Evolutionary conservation across 257 asterid genomes (phyloP).

Genomic region (Solanum medicagineum): DNA sequence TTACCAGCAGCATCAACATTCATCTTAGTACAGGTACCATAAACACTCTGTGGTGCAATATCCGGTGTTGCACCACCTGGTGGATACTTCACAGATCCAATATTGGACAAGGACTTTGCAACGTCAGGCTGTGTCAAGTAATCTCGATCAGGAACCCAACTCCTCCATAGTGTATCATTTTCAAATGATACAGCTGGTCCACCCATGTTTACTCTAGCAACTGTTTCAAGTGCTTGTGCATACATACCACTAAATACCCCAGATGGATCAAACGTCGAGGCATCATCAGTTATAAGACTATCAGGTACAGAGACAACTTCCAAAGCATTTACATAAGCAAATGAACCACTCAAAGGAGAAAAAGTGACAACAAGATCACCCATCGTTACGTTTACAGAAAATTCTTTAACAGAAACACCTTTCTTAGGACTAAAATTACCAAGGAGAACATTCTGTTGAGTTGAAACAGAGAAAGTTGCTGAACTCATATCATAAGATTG

Average conservation of each 20-base stretch:
- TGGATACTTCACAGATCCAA: slow-evolving; percentile 33
- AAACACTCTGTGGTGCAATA: slow-evolving; percentile 44
- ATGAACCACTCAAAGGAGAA: slow-evolving; percentile 23
- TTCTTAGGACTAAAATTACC: slow-evolving; percentile 35
- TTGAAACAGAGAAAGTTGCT: slow-evolving; percentile 47
- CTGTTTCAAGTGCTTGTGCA: slow-evolving; percentile 36
- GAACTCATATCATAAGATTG: slow-evolving; percentile 33
- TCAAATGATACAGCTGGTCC: slow-evolving; percentile 26
- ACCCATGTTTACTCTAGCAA: slow-evolving; percentile 52
- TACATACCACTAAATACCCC: slow-evolving; percentile 24
- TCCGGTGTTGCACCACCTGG: slow-evolving; percentile 25
- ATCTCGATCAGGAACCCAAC: slow-evolving; percentile 29
- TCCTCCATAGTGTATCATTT: slow-evolving; percentile 40
- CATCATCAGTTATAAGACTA: slow-evolving; percentile 29
- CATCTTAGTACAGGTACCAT: slow-evolving; percentile 44
- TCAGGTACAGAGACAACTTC: slow-evolving; percentile 43
- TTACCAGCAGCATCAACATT: slow-evolving; percentile 20
- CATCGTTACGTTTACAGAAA: slow-evolving; percentile 21
- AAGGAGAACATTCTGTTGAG: slow-evolving; percentile 28
- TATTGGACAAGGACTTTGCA: slow-evolving; percentile 14
- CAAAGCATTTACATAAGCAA: slow-evolving; percentile 38
- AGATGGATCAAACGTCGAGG: slow-evolving; percentile 18
- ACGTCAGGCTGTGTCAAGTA: slow-evolving; percentile 14
- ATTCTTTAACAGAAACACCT: slow-evolving; percentile 13
- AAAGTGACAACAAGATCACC: slow-evolving; percentile 27